Conservation (phyloP, 257 asterid species). For the Coffea eugenioides region DNA sequence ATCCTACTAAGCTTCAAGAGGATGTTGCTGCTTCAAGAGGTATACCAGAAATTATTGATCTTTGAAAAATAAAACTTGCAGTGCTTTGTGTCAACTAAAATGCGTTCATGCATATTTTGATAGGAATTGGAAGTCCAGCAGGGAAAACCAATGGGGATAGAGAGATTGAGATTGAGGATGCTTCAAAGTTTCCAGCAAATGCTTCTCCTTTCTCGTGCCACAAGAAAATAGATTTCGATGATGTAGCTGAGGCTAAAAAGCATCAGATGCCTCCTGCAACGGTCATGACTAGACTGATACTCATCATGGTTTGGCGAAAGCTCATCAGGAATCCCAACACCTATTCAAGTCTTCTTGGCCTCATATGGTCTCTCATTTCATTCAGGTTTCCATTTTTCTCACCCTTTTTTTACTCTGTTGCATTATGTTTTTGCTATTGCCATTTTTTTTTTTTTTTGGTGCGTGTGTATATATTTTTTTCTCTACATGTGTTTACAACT, state of each 20-base stretch:
- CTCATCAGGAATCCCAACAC: conserved; percentile 94
- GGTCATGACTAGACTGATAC: conserved; percentile 88
- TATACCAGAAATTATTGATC: background rate
- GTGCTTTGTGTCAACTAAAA: background rate
- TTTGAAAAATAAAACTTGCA: background rate
- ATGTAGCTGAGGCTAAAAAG: conserved; percentile 44
- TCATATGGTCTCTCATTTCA: conserved; percentile 83
- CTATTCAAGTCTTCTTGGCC: conserved; percentile 78
- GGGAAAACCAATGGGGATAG: conserved; percentile 46
- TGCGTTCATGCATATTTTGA: background rate
- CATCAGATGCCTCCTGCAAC: conserved; percentile 93
- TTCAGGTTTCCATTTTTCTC: conserved; percentile 47
- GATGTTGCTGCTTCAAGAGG: conserved; percentile 61
- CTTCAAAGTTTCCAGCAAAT: conserved; percentile 35
- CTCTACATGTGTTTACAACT: background rate
- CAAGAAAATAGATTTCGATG: conserved; percentile 55
- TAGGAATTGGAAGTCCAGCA: conserved; percentile 51
- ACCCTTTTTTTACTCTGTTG: background rate
- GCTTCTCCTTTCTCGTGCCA: conserved; percentile 59
- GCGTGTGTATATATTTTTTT: too few species aligned
- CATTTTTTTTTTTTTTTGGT: background rate
- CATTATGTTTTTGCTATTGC: background rate
- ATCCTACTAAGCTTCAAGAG: conserved; percentile 50
- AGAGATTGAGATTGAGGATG: conserved; percentile 66
- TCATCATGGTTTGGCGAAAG: conserved; percentile 96